Percentiles rank a stretch among this genome's conserved stretches.
Evolutionary conservation across 306 rosid genomes (phyloP).

Genomic region (Vicia villosa): DNA sequence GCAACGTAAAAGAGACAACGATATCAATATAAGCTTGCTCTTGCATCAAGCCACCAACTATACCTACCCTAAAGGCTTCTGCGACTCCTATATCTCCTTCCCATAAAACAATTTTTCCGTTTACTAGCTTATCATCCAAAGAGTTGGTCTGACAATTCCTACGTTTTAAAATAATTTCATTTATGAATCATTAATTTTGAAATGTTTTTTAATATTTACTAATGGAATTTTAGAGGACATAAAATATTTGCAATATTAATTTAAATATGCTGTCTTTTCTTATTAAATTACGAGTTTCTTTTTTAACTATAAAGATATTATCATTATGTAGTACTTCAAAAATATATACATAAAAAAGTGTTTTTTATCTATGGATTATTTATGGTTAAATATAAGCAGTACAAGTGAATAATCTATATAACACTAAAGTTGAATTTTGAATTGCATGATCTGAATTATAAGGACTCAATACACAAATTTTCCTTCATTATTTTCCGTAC

Average conservation of each 20-base stretch:
- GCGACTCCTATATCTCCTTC: background rate
- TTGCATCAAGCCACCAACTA: slow-evolving; percentile 32
- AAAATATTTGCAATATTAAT: too few species aligned
- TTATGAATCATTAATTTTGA: background rate
- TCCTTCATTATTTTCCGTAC: background rate
- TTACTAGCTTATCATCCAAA: slow-evolving; percentile 19
- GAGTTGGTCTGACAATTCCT: slow-evolving; percentile 15
- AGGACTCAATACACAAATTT: background rate
- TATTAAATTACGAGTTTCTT: too few species aligned
- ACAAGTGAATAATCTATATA: too few species aligned
- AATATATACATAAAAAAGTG: too few species aligned
- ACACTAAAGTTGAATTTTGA: background rate
- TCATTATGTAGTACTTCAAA: too few species aligned
- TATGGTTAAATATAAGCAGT: too few species aligned
- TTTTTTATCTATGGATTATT: too few species aligned
- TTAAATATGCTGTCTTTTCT: too few species aligned
- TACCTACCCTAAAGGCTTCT: slow-evolving; percentile 1
- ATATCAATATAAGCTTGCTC: background rate
- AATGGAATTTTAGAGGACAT: too few species aligned
- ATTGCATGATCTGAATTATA: too few species aligned
- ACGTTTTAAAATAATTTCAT: background rate
- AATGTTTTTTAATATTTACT: too few species aligned
- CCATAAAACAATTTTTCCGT: slow-evolving; percentile 50
- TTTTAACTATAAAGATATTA: too few species aligned
- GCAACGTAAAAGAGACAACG: slow-evolving; percentile 1